phyloP scores from a whole-genome alignment of 805 yeast genomes.

The Scheffersomyces lignosus region DNA sequence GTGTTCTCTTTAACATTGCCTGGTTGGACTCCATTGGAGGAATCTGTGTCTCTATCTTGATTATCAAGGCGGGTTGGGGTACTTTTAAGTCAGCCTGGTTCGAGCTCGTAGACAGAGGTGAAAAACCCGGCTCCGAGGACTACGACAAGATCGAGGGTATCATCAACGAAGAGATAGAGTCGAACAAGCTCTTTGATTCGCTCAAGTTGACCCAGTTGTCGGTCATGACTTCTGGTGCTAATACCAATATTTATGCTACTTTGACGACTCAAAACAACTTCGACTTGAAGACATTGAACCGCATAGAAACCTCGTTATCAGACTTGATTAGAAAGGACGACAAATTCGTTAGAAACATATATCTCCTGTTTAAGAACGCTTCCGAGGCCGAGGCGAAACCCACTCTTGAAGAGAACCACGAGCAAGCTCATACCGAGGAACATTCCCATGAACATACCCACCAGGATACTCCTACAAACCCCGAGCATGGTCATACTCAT shows the following conservation, averaged over 20 bases:
- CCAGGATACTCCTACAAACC: too few relatives aligned
- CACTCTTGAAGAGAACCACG: too few relatives aligned
- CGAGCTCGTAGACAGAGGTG: constrained; percentile 77
- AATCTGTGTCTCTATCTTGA: constrained; percentile 73
- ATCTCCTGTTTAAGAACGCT: constrained; percentile 35
- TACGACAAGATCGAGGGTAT: constrained; percentile 44
- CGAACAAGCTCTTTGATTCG: constrained; percentile 26
- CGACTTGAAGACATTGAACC: constrained; percentile 29
- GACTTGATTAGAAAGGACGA: constrained; percentile 36
- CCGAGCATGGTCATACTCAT: too few relatives aligned
- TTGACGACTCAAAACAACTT: constrained; percentile 28
- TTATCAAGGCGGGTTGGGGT: constrained; percentile 79
- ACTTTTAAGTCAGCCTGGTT: constrained; percentile 69
- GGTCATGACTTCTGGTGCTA: constrained; percentile 60
- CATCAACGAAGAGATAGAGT: constrained; percentile 30
- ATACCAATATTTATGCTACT: constrained; percentile 40
- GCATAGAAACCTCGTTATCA: constrained; percentile 33
- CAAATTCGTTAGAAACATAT: constrained; percentile 43
- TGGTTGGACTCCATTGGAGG: constrained; percentile 96
- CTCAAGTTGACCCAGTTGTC: constrained; percentile 42
- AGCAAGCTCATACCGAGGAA: constrained; percentile 1
- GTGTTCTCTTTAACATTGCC: constrained; percentile 70
- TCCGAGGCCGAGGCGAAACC: too few relatives aligned
- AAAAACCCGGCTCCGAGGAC: constrained; percentile 50
- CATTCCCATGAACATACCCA: too few relatives aligned